These are phyloP conservation scores for Platanthera zijinensis DNA, from an alignment of 106 monocot genomes.

Conservation along the genomic window DNA sequence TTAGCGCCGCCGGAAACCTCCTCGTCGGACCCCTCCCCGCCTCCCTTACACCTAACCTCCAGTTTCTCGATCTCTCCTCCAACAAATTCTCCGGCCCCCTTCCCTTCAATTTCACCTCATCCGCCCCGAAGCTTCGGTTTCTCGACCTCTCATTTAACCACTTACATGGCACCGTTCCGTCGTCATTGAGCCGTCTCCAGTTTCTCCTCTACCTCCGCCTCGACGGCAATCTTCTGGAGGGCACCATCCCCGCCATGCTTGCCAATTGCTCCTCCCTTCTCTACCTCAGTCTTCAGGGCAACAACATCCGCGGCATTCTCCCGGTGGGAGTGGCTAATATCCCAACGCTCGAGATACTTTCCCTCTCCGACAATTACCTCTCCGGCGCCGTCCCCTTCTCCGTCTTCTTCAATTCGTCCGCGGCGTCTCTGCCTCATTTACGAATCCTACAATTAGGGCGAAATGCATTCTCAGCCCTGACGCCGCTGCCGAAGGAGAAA, in stretches of 20 bases:
- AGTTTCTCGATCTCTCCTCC: slow-evolving; percentile 61
- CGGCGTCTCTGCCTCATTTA: slow-evolving; percentile 16
- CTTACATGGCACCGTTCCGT: slow-evolving; percentile 36
- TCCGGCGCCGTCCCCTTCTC: slow-evolving; percentile 48
- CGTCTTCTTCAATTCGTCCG: slow-evolving; percentile 20
- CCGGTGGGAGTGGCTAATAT: slow-evolving; percentile 37
- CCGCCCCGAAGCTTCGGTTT: slow-evolving; percentile 21
- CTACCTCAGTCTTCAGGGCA: slow-evolving; percentile 49
- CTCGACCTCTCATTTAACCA: slow-evolving; percentile 52
- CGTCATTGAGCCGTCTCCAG: slow-evolving; percentile 25
- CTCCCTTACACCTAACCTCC: slow-evolving; percentile 25
- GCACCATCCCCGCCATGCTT: slow-evolving; percentile 45
- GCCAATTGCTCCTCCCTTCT: slow-evolving; percentile 56
- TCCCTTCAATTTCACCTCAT: slow-evolving; percentile 24
- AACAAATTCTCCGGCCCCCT: slow-evolving; percentile 46
- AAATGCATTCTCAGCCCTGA: slow-evolving; percentile 49
- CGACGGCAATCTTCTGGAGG: slow-evolving; percentile 58
- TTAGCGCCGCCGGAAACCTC: slow-evolving; percentile 39
- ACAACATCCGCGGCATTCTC: slow-evolving; percentile 48
- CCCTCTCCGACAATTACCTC: slow-evolving; percentile 48
- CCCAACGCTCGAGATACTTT: slow-evolving; percentile 42
- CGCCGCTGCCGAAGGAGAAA: slow-evolving; percentile 1
- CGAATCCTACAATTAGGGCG: slow-evolving; percentile 53
- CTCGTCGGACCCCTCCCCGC: slow-evolving; percentile 43
- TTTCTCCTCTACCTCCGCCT: slow-evolving; percentile 41